These are phyloP conservation scores for Ogataea ramenticola DNA, from an alignment of 805 yeast genomes.

Conservation along the genomic window DNA sequence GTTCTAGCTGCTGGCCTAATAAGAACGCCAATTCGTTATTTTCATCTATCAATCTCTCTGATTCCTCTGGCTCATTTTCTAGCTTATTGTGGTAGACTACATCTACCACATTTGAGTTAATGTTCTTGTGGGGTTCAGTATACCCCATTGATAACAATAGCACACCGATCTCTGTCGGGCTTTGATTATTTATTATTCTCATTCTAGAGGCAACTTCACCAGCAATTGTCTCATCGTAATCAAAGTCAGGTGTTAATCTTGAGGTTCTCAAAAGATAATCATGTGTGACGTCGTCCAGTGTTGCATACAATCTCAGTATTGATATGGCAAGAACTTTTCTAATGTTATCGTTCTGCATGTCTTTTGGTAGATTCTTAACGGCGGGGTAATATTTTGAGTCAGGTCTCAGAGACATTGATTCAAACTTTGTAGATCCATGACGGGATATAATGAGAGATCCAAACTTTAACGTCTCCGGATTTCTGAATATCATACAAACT, in stretches of 20 bases:
- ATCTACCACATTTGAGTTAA: conserved; percentile 55
- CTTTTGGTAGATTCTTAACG: conserved; percentile 53
- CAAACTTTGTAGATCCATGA: conserved; percentile 59
- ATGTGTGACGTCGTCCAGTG: conserved; percentile 31
- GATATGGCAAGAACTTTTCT: conserved; percentile 75
- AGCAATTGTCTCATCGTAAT: conserved; percentile 79
- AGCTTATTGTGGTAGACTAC: conserved; percentile 57
- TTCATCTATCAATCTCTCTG: conserved; percentile 56
- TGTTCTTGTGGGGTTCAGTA: conserved; percentile 34
- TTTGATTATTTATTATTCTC: conserved; percentile 41
- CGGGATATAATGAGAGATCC: conserved; percentile 50
- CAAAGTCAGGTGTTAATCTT: conserved; percentile 19
- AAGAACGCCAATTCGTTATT: conserved; percentile 73
- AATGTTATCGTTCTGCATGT: conserved; percentile 47
- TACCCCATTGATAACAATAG: conserved; percentile 50
- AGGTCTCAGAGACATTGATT: conserved; percentile 47
- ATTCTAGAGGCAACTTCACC: conserved; percentile 71
- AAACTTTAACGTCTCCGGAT: conserved; percentile 36
- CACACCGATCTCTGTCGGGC: conserved; percentile 53
- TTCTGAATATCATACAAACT: conserved; percentile 44
- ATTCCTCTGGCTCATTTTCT: conserved; percentile 3
- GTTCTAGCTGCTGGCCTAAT: conserved; percentile 82
- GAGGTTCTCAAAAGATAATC: conserved; percentile 11
- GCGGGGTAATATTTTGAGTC: conserved; percentile 75
- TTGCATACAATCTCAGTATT: conserved; percentile 57